Conservation (phyloP, 192 early-diverging fungal genomes). For the Gamsiella multidivaricata region DNA sequence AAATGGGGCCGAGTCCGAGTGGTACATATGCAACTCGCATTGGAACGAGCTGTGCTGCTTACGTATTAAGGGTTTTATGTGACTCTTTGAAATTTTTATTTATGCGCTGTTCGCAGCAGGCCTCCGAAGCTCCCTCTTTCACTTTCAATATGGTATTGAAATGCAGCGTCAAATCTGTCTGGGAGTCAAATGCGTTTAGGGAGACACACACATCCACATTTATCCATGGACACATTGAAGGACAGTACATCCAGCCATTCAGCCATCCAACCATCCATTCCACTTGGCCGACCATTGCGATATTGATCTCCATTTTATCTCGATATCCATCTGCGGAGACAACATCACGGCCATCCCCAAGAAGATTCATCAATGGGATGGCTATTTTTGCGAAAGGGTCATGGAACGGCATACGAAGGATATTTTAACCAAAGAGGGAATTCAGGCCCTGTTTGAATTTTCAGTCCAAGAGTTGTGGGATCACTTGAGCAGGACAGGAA, state of each 20-base stretch:
- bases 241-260: neutral
- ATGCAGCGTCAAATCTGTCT: constrained; percentile 5
- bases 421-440: too few species aligned
- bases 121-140: constrained; percentile 39
- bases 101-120: neutral
- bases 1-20: too few species aligned
- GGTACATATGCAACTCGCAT: neutral
- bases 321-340: too few species aligned
- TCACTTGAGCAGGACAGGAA: too few species aligned
- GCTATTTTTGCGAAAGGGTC: too few species aligned
- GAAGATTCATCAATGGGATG: too few species aligned
- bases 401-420: too few species aligned
- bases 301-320: neutral
- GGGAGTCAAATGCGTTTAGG: too few species aligned
- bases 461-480: too few species aligned
- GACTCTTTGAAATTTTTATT: constrained; percentile 22
- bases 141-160: constrained; percentile 46
- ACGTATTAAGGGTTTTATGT: constrained; percentile 2
- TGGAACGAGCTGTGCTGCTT: neutral
- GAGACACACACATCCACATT: constrained; percentile 1
- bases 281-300: constrained; percentile 8
- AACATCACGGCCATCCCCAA: too few species aligned
- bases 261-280: constrained; percentile 35
- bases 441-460: too few species aligned
- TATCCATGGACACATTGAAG: neutral